Evolutionary conservation across 2,329 filamentous ascomycete genomes (phyloP).

Genomic region (Clathrospora elynae): DNA sequence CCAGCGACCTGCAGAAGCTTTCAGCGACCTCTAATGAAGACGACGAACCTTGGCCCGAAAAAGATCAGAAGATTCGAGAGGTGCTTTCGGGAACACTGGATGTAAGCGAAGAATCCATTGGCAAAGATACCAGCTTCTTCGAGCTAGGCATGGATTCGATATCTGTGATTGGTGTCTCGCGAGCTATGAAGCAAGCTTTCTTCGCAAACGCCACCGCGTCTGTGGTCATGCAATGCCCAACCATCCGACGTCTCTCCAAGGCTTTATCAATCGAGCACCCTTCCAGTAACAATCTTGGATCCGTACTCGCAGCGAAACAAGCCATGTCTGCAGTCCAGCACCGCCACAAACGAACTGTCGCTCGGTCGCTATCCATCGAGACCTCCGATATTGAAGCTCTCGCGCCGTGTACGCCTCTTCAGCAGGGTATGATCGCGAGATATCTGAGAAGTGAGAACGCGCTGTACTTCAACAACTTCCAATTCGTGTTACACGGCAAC

Average conservation of each 20-base stretch:
- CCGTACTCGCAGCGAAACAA: conserved; percentile 61
- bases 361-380: conserved; percentile 58
- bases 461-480: conserved; percentile 80
- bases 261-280: conserved; percentile 29
- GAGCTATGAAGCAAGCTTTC: conserved; percentile 66
- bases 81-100: conserved; percentile 62
- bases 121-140: conserved; percentile 71
- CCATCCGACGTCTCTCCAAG: conserved; percentile 50
- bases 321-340: conserved; percentile 68
- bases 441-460: conserved; percentile 62
- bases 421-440: conserved; percentile 82
- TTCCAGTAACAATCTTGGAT: conserved; percentile 20
- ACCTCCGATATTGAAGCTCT: conserved; percentile 69
- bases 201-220: conserved; percentile 67
- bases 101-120: conserved; percentile 53
- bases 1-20: conserved; percentile 66
- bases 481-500: conserved; percentile 58
- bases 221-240: conserved; percentile 65
- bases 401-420: conserved; percentile 81
- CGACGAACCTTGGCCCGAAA: conserved; percentile 39
- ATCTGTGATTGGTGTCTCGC: conserved; percentile 73
- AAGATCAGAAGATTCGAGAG: conserved; percentile 57
- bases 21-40: conserved; percentile 22
- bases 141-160: conserved; percentile 90
- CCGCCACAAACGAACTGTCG: conserved; percentile 60